Base-by-base conservation (phyloP, 1,284 basidiomycete genomes). In the Meira nashicola region DNA sequence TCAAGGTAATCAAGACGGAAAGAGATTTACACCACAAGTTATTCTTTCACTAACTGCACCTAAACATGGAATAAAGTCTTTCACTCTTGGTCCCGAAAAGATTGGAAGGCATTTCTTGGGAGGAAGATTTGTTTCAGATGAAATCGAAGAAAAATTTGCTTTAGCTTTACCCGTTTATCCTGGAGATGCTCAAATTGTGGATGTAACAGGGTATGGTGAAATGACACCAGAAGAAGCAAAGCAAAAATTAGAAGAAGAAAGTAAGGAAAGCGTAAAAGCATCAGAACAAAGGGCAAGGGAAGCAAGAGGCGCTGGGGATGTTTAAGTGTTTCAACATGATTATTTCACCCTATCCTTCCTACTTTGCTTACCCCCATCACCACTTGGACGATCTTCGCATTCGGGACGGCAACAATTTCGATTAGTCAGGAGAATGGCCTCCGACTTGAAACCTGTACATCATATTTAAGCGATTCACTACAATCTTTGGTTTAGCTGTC, bases 31-130 rank as follows among this genome's bases (percentile, higher is more conserved):
- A 23, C 90, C 93, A 0, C 84, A 89, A 53, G 89, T 92, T 1
- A 81, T 99, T 41, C 80, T 98, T 58, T 92, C 89, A 69, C 81
- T 99, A 67, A 97, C 94, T 0, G 92, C 90, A 10, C 95, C 95
- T 1, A 99, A 99, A 80, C 82, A 87, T 68, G 95, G 95, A 1
- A 87, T 88, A 3, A 83, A 82, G 65, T 78, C 76, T 8, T 97
- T 90, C 79, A 46, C 43, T 8, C 17, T 46, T 3, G 28, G n/a
- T 4, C 33, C 53, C 4, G n/a, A 15, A 41, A 9, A 23, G 2
- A 84, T 80, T 25, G 90, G 92, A 9, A 82, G 84, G 47, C 95
- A 98, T 82, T 96, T 91, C 78, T 82, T 96, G 1, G 92, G 92
- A 1, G 95, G 94, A 0, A 83, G 94, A 54, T 98, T 98, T 76